Evolutionary conservation across 768 basidiomycete species (phyloP), one percentile per base, ranked within the genome.

Genomic region (Boletus vermiculosoides): DNA sequence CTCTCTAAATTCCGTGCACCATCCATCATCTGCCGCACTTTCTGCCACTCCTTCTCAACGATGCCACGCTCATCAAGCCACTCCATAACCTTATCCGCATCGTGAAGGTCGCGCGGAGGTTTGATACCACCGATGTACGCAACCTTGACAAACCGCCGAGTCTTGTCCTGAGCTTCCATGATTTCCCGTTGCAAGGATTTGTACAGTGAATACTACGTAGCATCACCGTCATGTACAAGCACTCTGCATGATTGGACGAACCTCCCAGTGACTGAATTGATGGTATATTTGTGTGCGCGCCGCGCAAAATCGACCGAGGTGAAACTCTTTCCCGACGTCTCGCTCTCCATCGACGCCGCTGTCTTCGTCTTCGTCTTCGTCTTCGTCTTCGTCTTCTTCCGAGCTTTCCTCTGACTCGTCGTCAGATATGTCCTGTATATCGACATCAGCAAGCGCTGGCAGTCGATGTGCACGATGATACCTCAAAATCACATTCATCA

Each of bases 211-310:
- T 88, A 79, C 92, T 93, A 52, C 5, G 39, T 28, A 37, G n/a
- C 54, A 22, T 67, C 54, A 56, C 37, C 33, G 13, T 58, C 56
- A 54, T 41, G 33, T 45, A 13, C 12, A 13, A 48, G 44, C 15
- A 40, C 18, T 23, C 16, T 37, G 36, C 15, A 36, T 34, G 30
- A 59, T 45, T 36, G 54, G 39, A 72, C 79, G 55, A 58, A 91
- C 91, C 83, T 92, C 90, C 91, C 91, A 94, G 64, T 94, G 91
- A 20, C 79, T 80, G 64, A 92, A 85, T 52, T 78, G 71, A 65
- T 93, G 91, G 63, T 82, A 94, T 18, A 85, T 82, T 50, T 70
- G 73, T 3, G 86, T 85, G 50, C 91, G 80, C 47, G 74, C 74
- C 3, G 87, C 90, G 67, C 91, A 94, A 66, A 91, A 92, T 34